These are phyloP conservation scores for Colletotrichum limetticola DNA, from an alignment of 2,329 filamentous ascomycete genomes.

Conservation along the genomic window DNA sequence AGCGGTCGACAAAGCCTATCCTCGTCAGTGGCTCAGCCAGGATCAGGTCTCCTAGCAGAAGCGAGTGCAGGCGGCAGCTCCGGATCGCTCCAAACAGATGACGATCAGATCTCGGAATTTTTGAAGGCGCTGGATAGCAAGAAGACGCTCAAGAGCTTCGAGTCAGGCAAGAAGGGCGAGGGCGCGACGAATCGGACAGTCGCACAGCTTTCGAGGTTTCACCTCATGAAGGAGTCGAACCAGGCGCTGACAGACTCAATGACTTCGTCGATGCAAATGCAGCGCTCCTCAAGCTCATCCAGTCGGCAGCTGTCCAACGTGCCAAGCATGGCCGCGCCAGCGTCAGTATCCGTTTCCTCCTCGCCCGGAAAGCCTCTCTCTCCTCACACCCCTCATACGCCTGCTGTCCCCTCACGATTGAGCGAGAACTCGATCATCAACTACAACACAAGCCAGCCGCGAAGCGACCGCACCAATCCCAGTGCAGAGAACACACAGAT, in stretches of 20 bases:
- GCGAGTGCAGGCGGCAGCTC: conserved; percentile 73
- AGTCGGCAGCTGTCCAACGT: conserved; percentile 70
- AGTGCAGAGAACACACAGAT: conserved; percentile 41
- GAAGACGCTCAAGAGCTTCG: conserved; percentile 86
- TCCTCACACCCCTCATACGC: conserved; percentile 90
- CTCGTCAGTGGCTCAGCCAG: conserved; percentile 76
- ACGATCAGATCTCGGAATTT: conserved; percentile 94
- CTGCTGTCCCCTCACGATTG: conserved; percentile 91
- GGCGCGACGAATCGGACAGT: conserved; percentile 79
- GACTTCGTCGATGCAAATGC: conserved; percentile 86
- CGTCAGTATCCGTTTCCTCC: conserved; percentile 84
- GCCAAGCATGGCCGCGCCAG: conserved; percentile 75
- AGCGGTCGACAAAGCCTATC: conserved; percentile 83
- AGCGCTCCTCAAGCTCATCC: conserved; percentile 82
- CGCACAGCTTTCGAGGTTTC: conserved; percentile 85
- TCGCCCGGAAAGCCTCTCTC: conserved; percentile 92
- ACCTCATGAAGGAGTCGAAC: conserved; percentile 89
- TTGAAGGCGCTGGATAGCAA: conserved; percentile 88
- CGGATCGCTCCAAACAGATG: conserved; percentile 78
- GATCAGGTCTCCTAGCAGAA: conserved; percentile 82
- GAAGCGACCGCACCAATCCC: conserved; percentile 39
- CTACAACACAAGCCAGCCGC: conserved; percentile 55
- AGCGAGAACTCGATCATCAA: conserved; percentile 90
- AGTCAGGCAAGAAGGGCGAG: conserved; percentile 73
- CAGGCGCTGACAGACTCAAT: conserved; percentile 92